Percentiles rank a stretch among this genome's conserved stretches.
These are phyloP conservation scores for Pseudozyma tsukubaensis DNA, from an alignment of 1,284 basidiomycete genomes.

Conservation along the genomic window DNA sequence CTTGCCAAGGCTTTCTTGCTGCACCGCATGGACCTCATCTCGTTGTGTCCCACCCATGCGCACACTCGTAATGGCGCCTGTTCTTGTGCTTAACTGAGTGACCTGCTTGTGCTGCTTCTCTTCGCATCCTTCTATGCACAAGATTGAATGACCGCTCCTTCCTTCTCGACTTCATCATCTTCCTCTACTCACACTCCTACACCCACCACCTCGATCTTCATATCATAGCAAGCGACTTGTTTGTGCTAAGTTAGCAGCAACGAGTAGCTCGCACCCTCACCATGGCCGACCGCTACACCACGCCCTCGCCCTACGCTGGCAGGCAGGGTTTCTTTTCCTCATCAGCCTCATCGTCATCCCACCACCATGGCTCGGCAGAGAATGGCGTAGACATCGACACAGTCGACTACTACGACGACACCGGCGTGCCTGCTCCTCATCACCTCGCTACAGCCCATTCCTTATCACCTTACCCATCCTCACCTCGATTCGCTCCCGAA, in stretches of 20 bases:
- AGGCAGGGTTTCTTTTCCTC: neutral
- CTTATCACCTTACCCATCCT: slow-evolving; percentile 29
- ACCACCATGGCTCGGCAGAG: neutral
- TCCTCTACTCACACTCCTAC: neutral
- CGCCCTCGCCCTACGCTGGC: slow-evolving; percentile 16
- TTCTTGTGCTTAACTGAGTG: neutral
- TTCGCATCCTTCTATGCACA: neutral
- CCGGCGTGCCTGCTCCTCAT: slow-evolving; percentile 30
- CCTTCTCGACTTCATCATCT: neutral
- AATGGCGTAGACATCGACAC: slow-evolving; percentile 42
- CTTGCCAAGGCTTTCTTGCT: too few species aligned
- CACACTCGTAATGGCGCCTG: neutral
- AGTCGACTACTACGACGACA: slow-evolving; percentile 47
- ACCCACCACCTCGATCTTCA: slow-evolving; percentile 1
- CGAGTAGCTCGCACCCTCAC: neutral
- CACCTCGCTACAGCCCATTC: slow-evolving; percentile 36
- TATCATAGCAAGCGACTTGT: too few species aligned
- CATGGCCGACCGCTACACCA: slow-evolving; percentile 5
- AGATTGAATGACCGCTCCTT: neutral
- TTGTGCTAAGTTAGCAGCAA: neutral
- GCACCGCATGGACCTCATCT: neutral
- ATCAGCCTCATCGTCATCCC: slow-evolving; percentile 19
- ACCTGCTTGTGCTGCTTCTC: neutral
- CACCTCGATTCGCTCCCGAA: slow-evolving; percentile 8
- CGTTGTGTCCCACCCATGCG: neutral